These are phyloP conservation scores for Rhizophagus clarus DNA, from an alignment of 192 early-diverging fungal genomes.

Conservation along the genomic window DNA sequence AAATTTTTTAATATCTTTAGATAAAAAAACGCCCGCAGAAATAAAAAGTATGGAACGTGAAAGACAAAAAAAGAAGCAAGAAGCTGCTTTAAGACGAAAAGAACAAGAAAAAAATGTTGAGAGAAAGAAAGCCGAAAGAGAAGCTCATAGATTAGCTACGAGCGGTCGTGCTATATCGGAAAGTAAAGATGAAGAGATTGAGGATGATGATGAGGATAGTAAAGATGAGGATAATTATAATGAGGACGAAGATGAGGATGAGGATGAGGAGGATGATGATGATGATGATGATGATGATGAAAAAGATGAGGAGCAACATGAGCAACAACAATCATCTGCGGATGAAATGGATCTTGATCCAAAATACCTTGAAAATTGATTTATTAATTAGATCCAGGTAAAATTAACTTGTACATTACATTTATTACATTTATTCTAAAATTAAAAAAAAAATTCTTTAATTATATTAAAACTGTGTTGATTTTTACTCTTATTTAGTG, in stretches of 20 bases:
- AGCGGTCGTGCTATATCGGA: slow-evolving; percentile 34
- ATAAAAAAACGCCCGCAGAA: slow-evolving; percentile 75
- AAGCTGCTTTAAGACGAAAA: slow-evolving; percentile 70
- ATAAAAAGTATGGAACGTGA: slow-evolving; percentile 62
- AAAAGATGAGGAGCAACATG: slow-evolving; percentile 38
- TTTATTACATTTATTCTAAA: too few species aligned
- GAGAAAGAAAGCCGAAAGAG: slow-evolving; percentile 70
- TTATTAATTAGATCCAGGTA: too few species aligned
- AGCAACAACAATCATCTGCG: slow-evolving; percentile 37
- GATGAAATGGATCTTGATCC: slow-evolving; percentile 12
- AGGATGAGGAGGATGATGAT: slow-evolving; percentile 36
- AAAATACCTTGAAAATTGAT: too few species aligned
- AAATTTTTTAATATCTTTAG: slow-evolving; percentile 31
- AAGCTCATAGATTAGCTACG: slow-evolving; percentile 53
- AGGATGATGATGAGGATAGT: slow-evolving; percentile 36
- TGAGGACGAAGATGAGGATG: slow-evolving; percentile 33
- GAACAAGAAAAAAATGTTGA: slow-evolving; percentile 86
- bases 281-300: slow-evolving; percentile 37
- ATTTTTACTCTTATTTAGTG: too few species aligned
- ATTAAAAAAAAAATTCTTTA: too few species aligned
- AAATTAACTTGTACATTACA: too few species aligned
- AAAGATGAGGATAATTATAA: slow-evolving; percentile 37
- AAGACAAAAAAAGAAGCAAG: slow-evolving; percentile 61
- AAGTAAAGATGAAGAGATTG: slow-evolving; percentile 35
- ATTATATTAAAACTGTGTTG: too few species aligned